phyloP scores from a whole-genome alignment of 2,329 filamentous ascomycete genomes.

The Verticillium tricorpus region DNA sequence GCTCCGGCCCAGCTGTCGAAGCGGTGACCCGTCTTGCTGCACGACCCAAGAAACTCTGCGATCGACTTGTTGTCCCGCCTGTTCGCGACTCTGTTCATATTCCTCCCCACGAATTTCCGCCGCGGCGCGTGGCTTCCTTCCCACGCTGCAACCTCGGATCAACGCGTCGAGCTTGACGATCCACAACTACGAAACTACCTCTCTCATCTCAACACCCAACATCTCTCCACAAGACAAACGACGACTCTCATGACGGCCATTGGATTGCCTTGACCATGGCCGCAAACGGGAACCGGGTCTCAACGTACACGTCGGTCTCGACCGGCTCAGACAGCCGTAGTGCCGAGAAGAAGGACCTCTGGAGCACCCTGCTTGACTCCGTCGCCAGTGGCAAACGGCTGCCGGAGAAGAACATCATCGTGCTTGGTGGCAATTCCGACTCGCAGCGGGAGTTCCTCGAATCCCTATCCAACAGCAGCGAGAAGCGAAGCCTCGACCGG shows the following conservation, averaged over 20 bases:
- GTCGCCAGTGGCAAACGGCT: slow-evolving; percentile 86
- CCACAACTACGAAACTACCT: background rate
- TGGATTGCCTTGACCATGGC: slow-evolving; percentile 33
- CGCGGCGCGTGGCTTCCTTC: background rate
- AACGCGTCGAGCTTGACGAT: background rate
- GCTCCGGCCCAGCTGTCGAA: background rate
- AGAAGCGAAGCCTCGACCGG: slow-evolving; percentile 48
- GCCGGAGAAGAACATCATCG: slow-evolving; percentile 85
- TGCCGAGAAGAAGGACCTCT: slow-evolving; percentile 81
- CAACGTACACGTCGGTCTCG: slow-evolving; percentile 54
- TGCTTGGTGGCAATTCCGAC: slow-evolving; percentile 78
- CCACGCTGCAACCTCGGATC: background rate
- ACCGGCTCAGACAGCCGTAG: slow-evolving; percentile 50
- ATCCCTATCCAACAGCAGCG: slow-evolving; percentile 50
- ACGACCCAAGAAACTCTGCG: background rate
- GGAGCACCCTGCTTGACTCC: slow-evolving; percentile 88
- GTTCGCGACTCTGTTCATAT: background rate
- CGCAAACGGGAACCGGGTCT: slow-evolving; percentile 50
- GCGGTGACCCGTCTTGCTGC: background rate
- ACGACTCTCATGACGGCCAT: slow-evolving; percentile 1
- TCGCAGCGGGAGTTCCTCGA: slow-evolving; percentile 83
- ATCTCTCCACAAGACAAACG: background rate
- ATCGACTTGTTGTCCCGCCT: background rate
- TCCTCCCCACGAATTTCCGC: background rate
- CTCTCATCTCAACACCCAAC: background rate